Conservation (phyloP, 1,284 basidiomycete genomes). For the Exobasidium cylindrosporum region DNA sequence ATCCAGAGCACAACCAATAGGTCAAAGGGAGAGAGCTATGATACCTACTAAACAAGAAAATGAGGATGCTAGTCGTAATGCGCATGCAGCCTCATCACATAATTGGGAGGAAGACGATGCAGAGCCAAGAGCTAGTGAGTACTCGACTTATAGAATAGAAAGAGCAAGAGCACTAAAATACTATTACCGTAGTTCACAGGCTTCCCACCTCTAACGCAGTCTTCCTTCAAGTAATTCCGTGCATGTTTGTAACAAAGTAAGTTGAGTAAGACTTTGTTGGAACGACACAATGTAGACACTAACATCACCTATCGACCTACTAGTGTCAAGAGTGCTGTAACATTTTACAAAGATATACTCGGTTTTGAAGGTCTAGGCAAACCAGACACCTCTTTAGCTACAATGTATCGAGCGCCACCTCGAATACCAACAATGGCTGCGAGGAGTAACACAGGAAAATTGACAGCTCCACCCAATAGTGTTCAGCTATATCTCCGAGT, state of each 20-base stretch:
- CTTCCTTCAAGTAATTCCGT: slow-evolving; percentile 5
- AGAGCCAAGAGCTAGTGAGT: neutral
- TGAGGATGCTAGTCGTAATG: neutral
- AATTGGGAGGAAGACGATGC: slow-evolving; percentile 8
- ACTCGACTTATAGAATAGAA: neutral
- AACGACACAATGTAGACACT: too few relatives aligned
- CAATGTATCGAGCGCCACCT: slow-evolving; percentile 1
- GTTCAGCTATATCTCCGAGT: slow-evolving; percentile 11
- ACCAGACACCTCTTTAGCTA: slow-evolving; percentile 8
- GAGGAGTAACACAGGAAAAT: neutral
- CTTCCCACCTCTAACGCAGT: neutral
- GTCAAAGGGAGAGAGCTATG: neutral
- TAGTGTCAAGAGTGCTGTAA: slow-evolving; percentile 2
- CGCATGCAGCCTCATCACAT: neutral
- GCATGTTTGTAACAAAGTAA: slow-evolving; percentile 8
- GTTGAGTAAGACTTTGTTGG: neutral
- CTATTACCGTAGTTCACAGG: neutral
- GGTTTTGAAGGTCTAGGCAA: slow-evolving; percentile 13
- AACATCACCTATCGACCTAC: neutral
- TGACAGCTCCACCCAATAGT: neutral
- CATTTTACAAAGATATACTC: slow-evolving; percentile 17
- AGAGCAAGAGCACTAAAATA: too few relatives aligned
- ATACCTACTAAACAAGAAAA: slow-evolving; percentile 1
- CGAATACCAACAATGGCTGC: neutral
- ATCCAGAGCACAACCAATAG: slow-evolving; percentile 6